These are phyloP conservation scores for Debaryomyces castellii DNA, from an alignment of 805 yeast species.

Conservation along the genomic window DNA sequence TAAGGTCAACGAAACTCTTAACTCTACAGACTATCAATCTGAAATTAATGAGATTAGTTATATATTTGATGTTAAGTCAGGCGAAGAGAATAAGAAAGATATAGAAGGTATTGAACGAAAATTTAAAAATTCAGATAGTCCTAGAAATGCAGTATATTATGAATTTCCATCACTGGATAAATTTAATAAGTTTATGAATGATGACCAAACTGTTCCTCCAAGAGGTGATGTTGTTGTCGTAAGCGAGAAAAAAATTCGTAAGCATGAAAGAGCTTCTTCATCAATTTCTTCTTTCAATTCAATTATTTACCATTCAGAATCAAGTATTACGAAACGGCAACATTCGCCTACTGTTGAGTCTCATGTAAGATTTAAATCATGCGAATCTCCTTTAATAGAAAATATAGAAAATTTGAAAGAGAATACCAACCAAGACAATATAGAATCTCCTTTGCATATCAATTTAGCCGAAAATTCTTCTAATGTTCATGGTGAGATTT, in stretches of 20 bases:
- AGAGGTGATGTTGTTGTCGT: slow-evolving; percentile 19
- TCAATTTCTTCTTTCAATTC: slow-evolving; percentile 19
- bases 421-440: too few relatives aligned
- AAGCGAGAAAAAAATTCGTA: slow-evolving; percentile 11
- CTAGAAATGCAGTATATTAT: slow-evolving; percentile 1
- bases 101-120: background rate
- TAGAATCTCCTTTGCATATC: background rate
- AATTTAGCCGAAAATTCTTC: background rate
- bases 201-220: slow-evolving; percentile 22
- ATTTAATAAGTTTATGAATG: slow-evolving; percentile 16
- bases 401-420: background rate
- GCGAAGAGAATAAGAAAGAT: background rate
- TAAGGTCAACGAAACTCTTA: background rate
- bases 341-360: background rate
- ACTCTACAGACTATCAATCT: background rate
- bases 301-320: background rate
- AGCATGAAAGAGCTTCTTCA: slow-evolving; percentile 15
- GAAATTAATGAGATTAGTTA: background rate
- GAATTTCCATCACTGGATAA: slow-evolving; percentile 10
- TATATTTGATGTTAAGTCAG: background rate
- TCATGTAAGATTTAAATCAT: background rate
- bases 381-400: background rate
- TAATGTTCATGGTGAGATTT: too few relatives aligned
- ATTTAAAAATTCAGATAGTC: background rate
- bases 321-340: background rate